Conservation (phyloP, 768 basidiomycete genomes). For the Mrakia frigida region DNA sequence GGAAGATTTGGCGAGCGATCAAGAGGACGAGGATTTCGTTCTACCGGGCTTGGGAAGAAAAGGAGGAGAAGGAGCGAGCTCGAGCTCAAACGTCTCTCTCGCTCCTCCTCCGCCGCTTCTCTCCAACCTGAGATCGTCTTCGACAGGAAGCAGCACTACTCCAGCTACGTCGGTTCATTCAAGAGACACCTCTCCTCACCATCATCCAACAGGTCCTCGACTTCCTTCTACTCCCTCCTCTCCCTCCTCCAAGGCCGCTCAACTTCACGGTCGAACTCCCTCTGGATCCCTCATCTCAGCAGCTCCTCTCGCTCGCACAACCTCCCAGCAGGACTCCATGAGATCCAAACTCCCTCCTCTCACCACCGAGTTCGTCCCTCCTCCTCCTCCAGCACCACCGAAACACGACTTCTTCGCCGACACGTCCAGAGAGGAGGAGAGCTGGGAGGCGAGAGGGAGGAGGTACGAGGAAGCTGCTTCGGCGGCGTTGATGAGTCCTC, state of each 20-base stretch:
- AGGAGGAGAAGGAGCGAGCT: background rate
- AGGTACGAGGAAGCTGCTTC: background rate
- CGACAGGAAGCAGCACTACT: background rate
- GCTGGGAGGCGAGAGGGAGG: background rate
- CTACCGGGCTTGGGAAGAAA: background rate
- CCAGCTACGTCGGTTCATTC: background rate
- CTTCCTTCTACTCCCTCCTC: background rate
- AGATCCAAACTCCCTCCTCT: constrained; percentile 12
- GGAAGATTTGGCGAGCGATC: background rate
- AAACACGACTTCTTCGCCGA: constrained; percentile 10
- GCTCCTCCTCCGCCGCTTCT: background rate
- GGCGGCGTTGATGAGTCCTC: constrained; percentile 1
- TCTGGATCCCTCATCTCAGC: constrained; percentile 13
- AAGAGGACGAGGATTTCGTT: background rate
- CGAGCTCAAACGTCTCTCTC: background rate
- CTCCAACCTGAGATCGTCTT: background rate
- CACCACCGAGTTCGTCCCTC: background rate
- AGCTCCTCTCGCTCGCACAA: background rate
- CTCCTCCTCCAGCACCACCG: background rate
- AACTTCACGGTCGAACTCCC: constrained; percentile 1
- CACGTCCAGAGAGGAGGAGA: background rate
- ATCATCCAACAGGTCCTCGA: background rate
- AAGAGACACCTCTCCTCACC: background rate
- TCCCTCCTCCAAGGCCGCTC: background rate
- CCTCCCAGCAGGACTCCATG: background rate